Base-by-base conservation (phyloP, 2,329 filamentous ascomycete species). In the Keithomyces neogunnii region DNA sequence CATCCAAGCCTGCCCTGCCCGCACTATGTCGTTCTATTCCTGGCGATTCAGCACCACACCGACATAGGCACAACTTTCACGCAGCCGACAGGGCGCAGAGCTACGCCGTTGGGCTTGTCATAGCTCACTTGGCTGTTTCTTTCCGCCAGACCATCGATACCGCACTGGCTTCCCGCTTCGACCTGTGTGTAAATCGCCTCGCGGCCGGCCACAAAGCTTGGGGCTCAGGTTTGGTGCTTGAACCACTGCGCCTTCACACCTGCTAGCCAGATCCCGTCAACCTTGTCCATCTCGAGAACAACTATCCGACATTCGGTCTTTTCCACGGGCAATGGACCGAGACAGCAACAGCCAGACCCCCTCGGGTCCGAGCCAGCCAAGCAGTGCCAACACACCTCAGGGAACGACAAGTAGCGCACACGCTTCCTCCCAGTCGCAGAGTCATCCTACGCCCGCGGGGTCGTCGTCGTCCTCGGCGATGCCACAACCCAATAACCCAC, bases 371-470 rank as follows among this genome's bases (percentile, higher is more conserved):
- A 68, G 59, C 51, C 64, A 63, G 45, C 57, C 60, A 48, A 69
- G 66, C 54, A 57, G 62, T 30, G 61, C 59, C 45, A 64, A 60
- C 55, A 70, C 67, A 7, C 66, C 67, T 5, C 68, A 70, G 52
- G 60, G 61, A 13, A 55, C 50, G 4, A 46, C 53, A 5, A 52
- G 57, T 47, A 56, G 59, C 30, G 60, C 64, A 35, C 63, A 62
- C 39, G 19, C 19, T 19, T 26, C 56, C 43, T 45, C 56, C 38
- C n/a, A 43, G 30, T 31, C 48, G 26, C 49, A 51, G 40, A 51
- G 47, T 31, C 49, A 50, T 2, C 46, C 55, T 26, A 53, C 51
- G 13, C 51, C 51, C 11, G 47, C 55, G 4, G 40, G 55, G 7
- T 49, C 55, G 9, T 49, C 55, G 42, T 55, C 48, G 52, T 51